Conservation (phyloP, 164 flowering plant genomes). For the Umbellularia californica region DNA sequence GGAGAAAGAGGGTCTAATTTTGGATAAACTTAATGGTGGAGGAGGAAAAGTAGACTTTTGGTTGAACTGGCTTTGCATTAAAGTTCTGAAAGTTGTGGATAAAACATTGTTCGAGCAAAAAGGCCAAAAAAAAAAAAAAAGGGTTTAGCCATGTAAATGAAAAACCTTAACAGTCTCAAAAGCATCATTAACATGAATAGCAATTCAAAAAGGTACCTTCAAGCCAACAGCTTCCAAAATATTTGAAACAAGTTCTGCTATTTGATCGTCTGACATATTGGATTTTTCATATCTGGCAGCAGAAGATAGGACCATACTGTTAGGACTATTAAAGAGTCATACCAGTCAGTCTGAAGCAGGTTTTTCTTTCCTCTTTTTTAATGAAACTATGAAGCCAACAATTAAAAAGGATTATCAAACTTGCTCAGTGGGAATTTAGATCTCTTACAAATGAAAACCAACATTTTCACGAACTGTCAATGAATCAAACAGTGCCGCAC, state of each 20-base stretch:
- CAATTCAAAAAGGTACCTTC: constrained; percentile 48
- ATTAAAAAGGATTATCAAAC: constrained; percentile 1
- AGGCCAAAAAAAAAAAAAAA: not conserved
- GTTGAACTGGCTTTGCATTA: not conserved
- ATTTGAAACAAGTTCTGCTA: constrained; percentile 74
- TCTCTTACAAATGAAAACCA: constrained; percentile 93
- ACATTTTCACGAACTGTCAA: constrained; percentile 97
- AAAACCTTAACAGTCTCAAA: not conserved
- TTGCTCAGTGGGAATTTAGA: not conserved
- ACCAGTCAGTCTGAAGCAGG: not conserved
- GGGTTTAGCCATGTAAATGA: not conserved
- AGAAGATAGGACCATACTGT: not conserved
- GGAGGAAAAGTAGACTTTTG: not conserved
- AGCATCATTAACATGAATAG: not conserved
- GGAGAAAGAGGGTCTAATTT: not conserved
- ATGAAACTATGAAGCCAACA: not conserved
- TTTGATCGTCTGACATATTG: constrained; percentile 67
- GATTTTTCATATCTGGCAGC: constrained; percentile 76
- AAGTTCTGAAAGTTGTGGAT: too few relatives aligned
- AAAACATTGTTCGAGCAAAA: not conserved
- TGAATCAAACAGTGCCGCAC: constrained; percentile 98
- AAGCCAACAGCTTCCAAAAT: constrained; percentile 93
- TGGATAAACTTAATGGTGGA: not conserved
- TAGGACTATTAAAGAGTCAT: not conserved
- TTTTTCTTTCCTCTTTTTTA: too few relatives aligned